These are phyloP conservation scores for Cladorrhinum sp. DNA, from an alignment of 2,329 filamentous ascomycete genomes.

Conservation along the genomic window DNA sequence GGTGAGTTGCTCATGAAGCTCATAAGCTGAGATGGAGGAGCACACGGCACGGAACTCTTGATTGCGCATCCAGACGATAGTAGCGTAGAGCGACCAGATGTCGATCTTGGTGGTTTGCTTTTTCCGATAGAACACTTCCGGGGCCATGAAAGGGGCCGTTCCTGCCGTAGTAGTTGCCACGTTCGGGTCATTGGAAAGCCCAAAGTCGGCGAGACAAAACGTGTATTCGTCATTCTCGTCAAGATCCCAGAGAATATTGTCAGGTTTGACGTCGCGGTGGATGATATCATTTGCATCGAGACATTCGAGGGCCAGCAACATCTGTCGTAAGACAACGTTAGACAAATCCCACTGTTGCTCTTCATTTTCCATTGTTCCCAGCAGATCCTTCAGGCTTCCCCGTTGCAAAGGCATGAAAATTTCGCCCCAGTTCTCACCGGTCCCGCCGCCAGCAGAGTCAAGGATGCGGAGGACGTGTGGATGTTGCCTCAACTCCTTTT, in stretches of 20 bases:
- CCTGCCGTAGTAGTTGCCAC: constrained; percentile 27
- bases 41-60: constrained; percentile 22
- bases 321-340: constrained; percentile 25
- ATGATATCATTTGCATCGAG: constrained; percentile 24
- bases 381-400: constrained; percentile 24
- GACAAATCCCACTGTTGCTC: constrained; percentile 11
- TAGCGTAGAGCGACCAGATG: constrained; percentile 35
- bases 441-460: constrained; percentile 18
- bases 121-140: constrained; percentile 25
- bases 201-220: constrained; percentile 29
- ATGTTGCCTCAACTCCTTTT: constrained; percentile 22
- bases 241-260: constrained; percentile 28
- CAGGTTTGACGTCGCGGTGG: constrained; percentile 30
- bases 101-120: constrained; percentile 29
- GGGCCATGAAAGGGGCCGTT: constrained; percentile 31
- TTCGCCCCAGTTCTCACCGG: constrained; percentile 24
- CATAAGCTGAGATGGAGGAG: constrained; percentile 4
- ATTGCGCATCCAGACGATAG: constrained; percentile 29
- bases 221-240: constrained; percentile 17
- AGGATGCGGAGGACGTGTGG: constrained; percentile 27
- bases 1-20: constrained; percentile 25
- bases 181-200: constrained; percentile 25
- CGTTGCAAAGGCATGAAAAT: constrained; percentile 28
- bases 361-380: constrained; percentile 4
- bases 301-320: constrained; percentile 27